Conservation (phyloP, 352 stramenopile species). For the Phytopythium chamaehyphon region DNA sequence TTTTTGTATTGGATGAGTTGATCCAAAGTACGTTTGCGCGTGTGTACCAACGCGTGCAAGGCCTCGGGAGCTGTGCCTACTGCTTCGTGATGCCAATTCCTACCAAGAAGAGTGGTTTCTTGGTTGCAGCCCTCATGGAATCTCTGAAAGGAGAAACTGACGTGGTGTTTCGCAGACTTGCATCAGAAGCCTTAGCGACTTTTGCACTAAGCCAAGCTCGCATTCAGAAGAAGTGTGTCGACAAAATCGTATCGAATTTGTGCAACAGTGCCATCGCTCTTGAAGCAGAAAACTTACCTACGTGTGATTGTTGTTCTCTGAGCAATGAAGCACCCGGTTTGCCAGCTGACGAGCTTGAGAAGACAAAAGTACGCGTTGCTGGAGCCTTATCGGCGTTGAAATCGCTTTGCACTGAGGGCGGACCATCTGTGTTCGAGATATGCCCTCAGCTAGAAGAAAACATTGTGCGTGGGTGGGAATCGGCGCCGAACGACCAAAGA, state of each 20-base stretch:
- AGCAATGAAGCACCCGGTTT: conserved; percentile 3
- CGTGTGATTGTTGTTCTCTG: conserved; percentile 3
- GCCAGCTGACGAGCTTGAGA: conserved; percentile 22
- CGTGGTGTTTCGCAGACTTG: conserved; percentile 35
- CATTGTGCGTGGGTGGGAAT: conserved; percentile 33
- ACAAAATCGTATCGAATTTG: conserved; percentile 77
- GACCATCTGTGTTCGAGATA: conserved; percentile 25
- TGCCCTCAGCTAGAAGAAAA: conserved; percentile 30
- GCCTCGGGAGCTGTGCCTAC: conserved; percentile 55
- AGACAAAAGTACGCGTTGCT: conserved; percentile 28
- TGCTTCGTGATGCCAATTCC: conserved; percentile 50
- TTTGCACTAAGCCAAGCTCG: conserved; percentile 52
- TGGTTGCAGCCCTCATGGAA: conserved; percentile 79
- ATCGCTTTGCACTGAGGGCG: conserved; percentile 32
- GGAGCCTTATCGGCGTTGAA: conserved; percentile 40
- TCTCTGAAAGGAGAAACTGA: conserved; percentile 64
- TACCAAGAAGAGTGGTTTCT: conserved; percentile 66
- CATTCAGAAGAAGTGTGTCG: conserved; percentile 63
- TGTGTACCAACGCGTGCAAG: conserved; percentile 55
- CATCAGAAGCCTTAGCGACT: conserved; percentile 40
- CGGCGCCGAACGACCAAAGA: conserved; percentile 15
- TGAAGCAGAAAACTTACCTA: background rate
- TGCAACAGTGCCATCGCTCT: conserved; percentile 45
- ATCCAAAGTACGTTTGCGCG: conserved; percentile 50
- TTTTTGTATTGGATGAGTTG: conserved; percentile 74